These are phyloP conservation scores for Pseudonitzschia delicatissima DNA, from an alignment of 108 stramenopile genomes.

Conservation along the genomic window DNA sequence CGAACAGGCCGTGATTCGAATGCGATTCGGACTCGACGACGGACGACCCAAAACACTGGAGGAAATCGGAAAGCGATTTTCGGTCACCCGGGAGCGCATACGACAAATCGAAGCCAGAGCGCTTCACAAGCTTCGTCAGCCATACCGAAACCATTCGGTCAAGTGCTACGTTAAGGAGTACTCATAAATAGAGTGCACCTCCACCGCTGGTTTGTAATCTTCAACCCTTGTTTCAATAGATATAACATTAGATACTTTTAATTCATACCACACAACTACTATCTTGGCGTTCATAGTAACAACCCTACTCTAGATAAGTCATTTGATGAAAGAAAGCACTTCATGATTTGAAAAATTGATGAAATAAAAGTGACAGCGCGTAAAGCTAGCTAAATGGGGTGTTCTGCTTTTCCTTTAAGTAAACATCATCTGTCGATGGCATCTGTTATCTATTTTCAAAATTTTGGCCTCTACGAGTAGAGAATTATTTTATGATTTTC, in stretches of 20 bases:
- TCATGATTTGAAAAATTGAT: too few species aligned
- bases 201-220: background rate
- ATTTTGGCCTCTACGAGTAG: too few species aligned
- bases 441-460: too few species aligned
- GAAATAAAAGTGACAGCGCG: too few species aligned
- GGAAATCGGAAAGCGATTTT: conserved; percentile 85
- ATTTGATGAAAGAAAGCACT: too few species aligned
- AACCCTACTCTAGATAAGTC: too few species aligned
- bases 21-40: conserved; percentile 95
- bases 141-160: conserved; percentile 85
- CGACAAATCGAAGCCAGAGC: conserved; percentile 96
- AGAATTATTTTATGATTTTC: too few species aligned
- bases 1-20: conserved; percentile 90
- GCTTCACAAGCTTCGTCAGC: conserved; percentile 92
- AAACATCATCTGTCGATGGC: too few species aligned
- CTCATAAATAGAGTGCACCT: conserved; percentile 19
- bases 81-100: conserved; percentile 90
- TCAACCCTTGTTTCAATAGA: conserved; percentile 3
- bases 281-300: too few species aligned
- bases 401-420: too few species aligned
- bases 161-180: conserved; percentile 84
- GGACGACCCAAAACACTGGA: conserved; percentile 88
- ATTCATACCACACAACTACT: too few species aligned
- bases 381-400: too few species aligned
- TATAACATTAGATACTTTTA: background rate